These are phyloP conservation scores for Tolypocladium pustulatum DNA, from an alignment of 2,329 filamentous ascomycete genomes.

Conservation along the genomic window DNA sequence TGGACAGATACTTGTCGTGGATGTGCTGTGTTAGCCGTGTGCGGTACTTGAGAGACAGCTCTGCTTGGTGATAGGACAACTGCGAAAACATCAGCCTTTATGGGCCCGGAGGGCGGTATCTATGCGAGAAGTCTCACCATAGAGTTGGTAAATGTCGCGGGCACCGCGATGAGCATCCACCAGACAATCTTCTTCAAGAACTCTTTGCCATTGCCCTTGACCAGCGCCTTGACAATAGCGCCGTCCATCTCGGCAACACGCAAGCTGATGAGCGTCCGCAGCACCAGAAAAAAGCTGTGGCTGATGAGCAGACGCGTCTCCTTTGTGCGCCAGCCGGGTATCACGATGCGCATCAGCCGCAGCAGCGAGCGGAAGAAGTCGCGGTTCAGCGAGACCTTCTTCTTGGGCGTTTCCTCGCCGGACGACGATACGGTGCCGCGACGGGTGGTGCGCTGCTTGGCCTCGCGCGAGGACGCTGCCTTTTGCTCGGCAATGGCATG, in stretches of 20 bases:
- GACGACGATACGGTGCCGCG: slow-evolving; percentile 34
- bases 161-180: slow-evolving; percentile 98
- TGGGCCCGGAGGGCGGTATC: background rate
- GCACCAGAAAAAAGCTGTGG: slow-evolving; percentile 85
- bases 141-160: slow-evolving; percentile 95
- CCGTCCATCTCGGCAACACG: slow-evolving; percentile 97
- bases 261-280: slow-evolving; percentile 84
- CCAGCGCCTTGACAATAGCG: slow-evolving; percentile 79
- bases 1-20: slow-evolving; percentile 91
- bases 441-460: slow-evolving; percentile 39
- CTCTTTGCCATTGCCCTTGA: slow-evolving; percentile 82
- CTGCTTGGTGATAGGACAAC: slow-evolving; percentile 95
- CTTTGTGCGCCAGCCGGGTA: slow-evolving; percentile 82
- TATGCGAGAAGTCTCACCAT: slow-evolving; percentile 53
- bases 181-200: slow-evolving; percentile 82
- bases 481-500: slow-evolving; percentile 91
- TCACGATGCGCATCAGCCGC: slow-evolving; percentile 71
- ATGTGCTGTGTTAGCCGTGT: slow-evolving; percentile 89
- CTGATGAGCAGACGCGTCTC: slow-evolving; percentile 78
- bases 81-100: slow-evolving; percentile 22
- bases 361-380: slow-evolving; percentile 70
- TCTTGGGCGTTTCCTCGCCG: slow-evolving; percentile 36
- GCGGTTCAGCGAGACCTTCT: slow-evolving; percentile 85
- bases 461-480: slow-evolving; percentile 62
- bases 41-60: slow-evolving; percentile 84